A percentile compares a stretch with the other conserved stretches of the same genome.
These are phyloP conservation scores for Geoglossum cookeanum DNA, from an alignment of 2,329 filamentous ascomycete genomes.

Conservation along the genomic window DNA sequence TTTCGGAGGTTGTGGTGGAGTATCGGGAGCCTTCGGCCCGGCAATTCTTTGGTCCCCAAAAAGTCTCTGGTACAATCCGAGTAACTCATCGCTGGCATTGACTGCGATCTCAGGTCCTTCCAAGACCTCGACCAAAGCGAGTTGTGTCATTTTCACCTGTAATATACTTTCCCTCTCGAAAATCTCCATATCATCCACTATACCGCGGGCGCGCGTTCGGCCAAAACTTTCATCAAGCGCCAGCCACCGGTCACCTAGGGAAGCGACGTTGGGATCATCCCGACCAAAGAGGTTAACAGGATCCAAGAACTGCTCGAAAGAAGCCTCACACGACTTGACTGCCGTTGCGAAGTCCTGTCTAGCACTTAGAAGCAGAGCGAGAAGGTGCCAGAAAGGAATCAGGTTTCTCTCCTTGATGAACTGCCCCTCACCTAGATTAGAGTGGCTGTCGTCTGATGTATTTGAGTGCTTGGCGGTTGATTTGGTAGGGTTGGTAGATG, in stretches of 20 bases:
- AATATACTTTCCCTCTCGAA: slow-evolving; percentile 72
- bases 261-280: slow-evolving; percentile 28
- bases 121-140: slow-evolving; percentile 62
- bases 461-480: not conserved
- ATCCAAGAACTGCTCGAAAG: slow-evolving; percentile 74
- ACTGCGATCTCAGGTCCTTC: slow-evolving; percentile 75
- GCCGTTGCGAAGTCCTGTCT: slow-evolving; percentile 71
- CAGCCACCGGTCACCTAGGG: slow-evolving; percentile 34
- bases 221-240: slow-evolving; percentile 7
- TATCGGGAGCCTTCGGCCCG: not conserved
- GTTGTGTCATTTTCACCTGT: slow-evolving; percentile 91
- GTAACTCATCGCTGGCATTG: slow-evolving; percentile 68
- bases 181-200: slow-evolving; percentile 64
- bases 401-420: slow-evolving; percentile 22
- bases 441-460: not conserved
- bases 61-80: slow-evolving; percentile 62
- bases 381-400: slow-evolving; percentile 82
- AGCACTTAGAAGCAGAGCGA: slow-evolving; percentile 69
- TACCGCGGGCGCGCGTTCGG: slow-evolving; percentile 23
- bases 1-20: slow-evolving; percentile 17
- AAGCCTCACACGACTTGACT: slow-evolving; percentile 66
- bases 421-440: not conserved
- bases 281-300: slow-evolving; percentile 49
- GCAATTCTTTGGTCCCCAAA: slow-evolving; percentile 44
- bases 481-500: slow-evolving; percentile 13